phyloP scores from a whole-genome alignment of 805 yeast species.

The Sugiyamaella marilandica region DNA sequence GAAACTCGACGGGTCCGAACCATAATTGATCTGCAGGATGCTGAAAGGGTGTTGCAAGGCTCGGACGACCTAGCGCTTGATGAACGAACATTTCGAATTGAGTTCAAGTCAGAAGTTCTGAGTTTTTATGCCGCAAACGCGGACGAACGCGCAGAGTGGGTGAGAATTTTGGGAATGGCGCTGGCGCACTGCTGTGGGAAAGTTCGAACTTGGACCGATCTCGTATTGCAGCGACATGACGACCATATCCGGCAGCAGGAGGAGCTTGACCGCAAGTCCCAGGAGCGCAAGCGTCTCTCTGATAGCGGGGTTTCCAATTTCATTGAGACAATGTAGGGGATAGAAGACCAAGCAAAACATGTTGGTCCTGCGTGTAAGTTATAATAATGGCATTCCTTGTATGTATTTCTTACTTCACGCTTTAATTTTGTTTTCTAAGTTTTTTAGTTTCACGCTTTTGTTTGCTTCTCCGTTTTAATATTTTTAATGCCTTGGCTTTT shows the following conservation, averaged over 20 bases:
- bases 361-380: no score
- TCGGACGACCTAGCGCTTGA: conserved; percentile 57
- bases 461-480: no score
- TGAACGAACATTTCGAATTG: conserved; percentile 67
- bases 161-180: conserved; percentile 50
- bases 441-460: no score
- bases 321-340: conserved; percentile 20
- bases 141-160: conserved; percentile 61
- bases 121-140: conserved; percentile 78
- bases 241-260: conserved; percentile 8
- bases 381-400: no score
- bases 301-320: conserved; percentile 11
- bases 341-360: no score
- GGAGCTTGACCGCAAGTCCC: conserved; percentile 9
- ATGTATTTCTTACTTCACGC: no score
- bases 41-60: conserved; percentile 31
- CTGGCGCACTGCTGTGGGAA: conserved; percentile 31
- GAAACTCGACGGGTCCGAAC: conserved; percentile 16
- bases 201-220: conserved; percentile 15
- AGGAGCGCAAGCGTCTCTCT: conserved; percentile 8
- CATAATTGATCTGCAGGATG: conserved; percentile 20
- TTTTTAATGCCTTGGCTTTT: no score
- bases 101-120: conserved; percentile 69
- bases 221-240: conserved; percentile 15
- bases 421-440: no score